These are phyloP conservation scores for Aspergillus sp. DNA, from an alignment of 2,329 filamentous ascomycete species.

Conservation along the genomic window DNA sequence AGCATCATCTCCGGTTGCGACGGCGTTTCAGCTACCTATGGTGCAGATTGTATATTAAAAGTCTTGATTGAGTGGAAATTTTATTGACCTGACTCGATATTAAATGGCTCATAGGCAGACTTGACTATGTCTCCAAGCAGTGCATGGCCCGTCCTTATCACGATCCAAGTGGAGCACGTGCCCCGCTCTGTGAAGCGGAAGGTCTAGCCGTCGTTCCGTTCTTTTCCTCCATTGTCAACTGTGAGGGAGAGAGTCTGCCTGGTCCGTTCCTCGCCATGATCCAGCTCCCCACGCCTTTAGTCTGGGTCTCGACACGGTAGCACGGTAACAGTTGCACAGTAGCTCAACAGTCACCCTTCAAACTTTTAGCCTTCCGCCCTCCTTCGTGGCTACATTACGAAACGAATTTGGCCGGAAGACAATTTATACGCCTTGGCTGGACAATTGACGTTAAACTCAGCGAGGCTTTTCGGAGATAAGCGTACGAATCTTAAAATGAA, in stretches of 20 bases:
- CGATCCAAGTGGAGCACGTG: neutral
- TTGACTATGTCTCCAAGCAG: conserved; percentile 1
- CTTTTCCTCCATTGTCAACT: neutral
- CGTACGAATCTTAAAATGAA: neutral
- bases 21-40: neutral
- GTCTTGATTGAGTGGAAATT: neutral
- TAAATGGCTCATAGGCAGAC: neutral
- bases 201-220: neutral
- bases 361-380: neutral
- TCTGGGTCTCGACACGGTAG: no score
- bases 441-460: neutral
- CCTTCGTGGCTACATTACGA: neutral
- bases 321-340: no score
- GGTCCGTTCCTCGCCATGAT: neutral
- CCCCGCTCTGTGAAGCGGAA: neutral
- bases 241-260: neutral
- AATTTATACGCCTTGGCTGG: neutral
- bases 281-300: neutral
- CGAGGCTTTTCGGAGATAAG: neutral
- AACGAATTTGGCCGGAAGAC: neutral
- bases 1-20: neutral
- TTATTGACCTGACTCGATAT: neutral
- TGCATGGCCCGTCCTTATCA: conserved; percentile 1
- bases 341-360: neutral
- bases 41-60: neutral